A percentile compares a stretch with the other conserved stretches of the same genome.
These are phyloP conservation scores for Spirogloea muscicola DNA, from an alignment of 139 green algal species.

Conservation along the genomic window DNA sequence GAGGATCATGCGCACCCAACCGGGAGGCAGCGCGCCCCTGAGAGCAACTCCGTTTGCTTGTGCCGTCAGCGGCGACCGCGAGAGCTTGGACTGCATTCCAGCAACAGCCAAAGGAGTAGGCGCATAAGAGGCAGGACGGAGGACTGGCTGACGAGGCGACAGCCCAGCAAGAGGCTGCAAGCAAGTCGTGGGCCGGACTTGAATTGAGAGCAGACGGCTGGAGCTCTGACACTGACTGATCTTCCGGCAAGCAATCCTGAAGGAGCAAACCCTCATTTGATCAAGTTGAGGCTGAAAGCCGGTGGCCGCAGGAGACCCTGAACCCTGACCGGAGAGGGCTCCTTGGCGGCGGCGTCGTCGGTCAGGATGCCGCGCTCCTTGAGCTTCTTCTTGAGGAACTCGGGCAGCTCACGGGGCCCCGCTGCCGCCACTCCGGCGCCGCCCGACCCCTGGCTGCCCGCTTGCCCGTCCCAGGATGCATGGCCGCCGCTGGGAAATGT, in stretches of 20 bases:
- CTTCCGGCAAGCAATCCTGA: not conserved
- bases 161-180: no score
- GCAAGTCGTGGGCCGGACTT: not conserved
- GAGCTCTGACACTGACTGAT: not conserved
- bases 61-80: no score
- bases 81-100: no score
- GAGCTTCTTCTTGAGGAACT: constrained; percentile 23
- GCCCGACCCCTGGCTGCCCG: no score
- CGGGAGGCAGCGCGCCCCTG: not conserved
- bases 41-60: no score
- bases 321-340: not conserved
- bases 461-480: no score
- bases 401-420: not conserved
- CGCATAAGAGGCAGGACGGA: no score
- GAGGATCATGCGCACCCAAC: constrained; percentile 1
- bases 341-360: not conserved
- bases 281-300: not conserved
- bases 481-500: no score
- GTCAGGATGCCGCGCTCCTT: constrained; percentile 33
- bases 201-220: not conserved
- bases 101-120: no score
- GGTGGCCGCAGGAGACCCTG: not conserved
- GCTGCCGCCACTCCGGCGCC: not conserved
- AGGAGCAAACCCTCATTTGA: not conserved
- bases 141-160: no score